Conservation (phyloP, 495 filamentous ascomycete genomes). For the Penicillium egyptiacum region DNA sequence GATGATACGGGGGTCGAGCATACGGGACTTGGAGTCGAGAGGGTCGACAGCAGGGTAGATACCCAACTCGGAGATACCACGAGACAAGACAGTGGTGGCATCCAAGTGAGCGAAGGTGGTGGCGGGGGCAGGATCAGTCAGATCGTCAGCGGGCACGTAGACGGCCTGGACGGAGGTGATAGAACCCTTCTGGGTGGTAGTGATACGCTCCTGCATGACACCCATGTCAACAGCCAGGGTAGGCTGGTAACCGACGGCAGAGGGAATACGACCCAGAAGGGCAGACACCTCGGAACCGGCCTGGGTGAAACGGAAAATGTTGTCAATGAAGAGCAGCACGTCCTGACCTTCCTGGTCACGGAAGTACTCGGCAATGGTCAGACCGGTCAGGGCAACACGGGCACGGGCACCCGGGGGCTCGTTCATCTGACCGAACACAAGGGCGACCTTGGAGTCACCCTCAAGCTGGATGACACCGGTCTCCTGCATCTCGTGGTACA, state of each 20-base stretch:
- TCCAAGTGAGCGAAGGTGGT: constrained; percentile 99
- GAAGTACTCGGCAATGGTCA: constrained; percentile 93
- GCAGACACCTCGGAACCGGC: constrained; percentile 99
- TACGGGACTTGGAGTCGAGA: constrained; percentile 98
- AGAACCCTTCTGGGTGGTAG: constrained; percentile 98
- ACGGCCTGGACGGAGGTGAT: constrained; percentile 99
- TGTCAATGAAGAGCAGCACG: constrained; percentile 99
- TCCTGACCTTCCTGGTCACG: constrained; percentile 98
- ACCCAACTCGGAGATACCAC: constrained; percentile 99
- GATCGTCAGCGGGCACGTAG: constrained; percentile 99
- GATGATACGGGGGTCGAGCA: constrained; percentile 98
- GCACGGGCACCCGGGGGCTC: constrained; percentile 99
- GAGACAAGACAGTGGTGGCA: constrained; percentile 99
- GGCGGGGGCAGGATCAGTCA: constrained; percentile 99
- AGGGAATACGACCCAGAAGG: constrained; percentile 98
- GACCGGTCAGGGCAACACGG: constrained; percentile 96
- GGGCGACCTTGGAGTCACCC: constrained; percentile 97
- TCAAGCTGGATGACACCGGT: constrained; percentile 99
- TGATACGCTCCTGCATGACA: constrained; percentile 99
- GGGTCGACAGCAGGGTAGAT: constrained; percentile 99
- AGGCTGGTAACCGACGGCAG: constrained; percentile 99
- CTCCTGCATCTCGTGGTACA: constrained; percentile 99
- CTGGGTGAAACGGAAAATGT: constrained; percentile 99
- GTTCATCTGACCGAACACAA: constrained; percentile 99
- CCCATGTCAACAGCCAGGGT: constrained; percentile 99